Base-by-base conservation (phyloP, 768 basidiomycete genomes). In the Pholiota conissans region DNA sequence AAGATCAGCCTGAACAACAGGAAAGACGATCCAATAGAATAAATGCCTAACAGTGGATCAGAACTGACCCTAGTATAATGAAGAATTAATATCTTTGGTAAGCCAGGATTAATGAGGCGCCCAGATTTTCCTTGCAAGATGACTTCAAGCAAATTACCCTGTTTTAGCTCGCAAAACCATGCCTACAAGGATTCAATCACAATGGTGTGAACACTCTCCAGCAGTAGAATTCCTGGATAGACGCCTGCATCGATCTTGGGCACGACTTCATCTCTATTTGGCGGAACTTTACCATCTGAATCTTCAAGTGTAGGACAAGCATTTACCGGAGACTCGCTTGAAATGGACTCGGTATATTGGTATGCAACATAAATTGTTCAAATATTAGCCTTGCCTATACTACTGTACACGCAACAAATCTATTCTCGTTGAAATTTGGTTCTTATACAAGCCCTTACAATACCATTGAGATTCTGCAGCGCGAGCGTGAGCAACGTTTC, bases 1-100 rank as follows among this genome's bases (percentile, higher is more conserved):
- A 1, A 74, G 65, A 24, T 61, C 62, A 2, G 55, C 40, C 49
- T 74, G 73, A 16, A 71, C 59, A 27, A 75, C 32, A 27, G 64
- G 67, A 4, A 71, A 61, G 49, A 71, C 74, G 3, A 73, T 65
- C 72, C 71, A 75, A 34, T 73, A 65, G 51, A 72, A 73, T 1
- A 74, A 58, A n/a, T n/a, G n/a, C n/a, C n/a, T n/a, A n/a, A n/a
- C n/a, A n/a, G n/a, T n/a, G n/a, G n/a, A n/a, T n/a, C 49, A 65
- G 52, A 30, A 37, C 47, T 37, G 51, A 3, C 34, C 9, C 34
- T 10, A 20, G 34, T 47, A 52, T 30, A 28, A 34, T 26, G 8
- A 42, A 5, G 20, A 59, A 69, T 66, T 35, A 45, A 57, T 26
- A 62, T 46, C 39, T 65, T 52, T 2, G 58, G 48, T n/a, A n/a